Conservation (phyloP, 192 early-diverging fungal genomes). For the Dissophora globulifera region DNA sequence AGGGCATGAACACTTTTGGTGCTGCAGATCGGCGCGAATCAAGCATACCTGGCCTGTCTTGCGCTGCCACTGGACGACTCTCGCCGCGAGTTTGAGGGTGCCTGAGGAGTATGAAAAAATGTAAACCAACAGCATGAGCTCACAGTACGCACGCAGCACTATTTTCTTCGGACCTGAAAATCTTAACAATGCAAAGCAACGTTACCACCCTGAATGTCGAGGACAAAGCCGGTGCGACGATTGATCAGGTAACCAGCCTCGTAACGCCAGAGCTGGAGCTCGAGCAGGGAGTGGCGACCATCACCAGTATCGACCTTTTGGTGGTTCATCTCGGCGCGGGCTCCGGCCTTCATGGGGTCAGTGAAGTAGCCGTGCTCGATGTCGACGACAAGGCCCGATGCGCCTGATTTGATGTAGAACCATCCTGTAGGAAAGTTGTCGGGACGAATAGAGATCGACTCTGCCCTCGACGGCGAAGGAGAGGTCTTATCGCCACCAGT, state of each 20-base stretch:
- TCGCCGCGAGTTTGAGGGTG: constrained; percentile 36
- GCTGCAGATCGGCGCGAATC: too few relatives aligned
- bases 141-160: too few relatives aligned
- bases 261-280: constrained; percentile 56
- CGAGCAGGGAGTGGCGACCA: constrained; percentile 40
- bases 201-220: constrained; percentile 52
- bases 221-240: constrained; percentile 47
- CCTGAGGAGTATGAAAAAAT: constrained; percentile 8
- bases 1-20: too few relatives aligned
- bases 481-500: constrained; percentile 25
- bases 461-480: constrained; percentile 45
- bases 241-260: constrained; percentile 56
- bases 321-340: constrained; percentile 54
- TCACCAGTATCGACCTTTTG: constrained; percentile 50
- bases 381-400: constrained; percentile 50
- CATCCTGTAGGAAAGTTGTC: constrained; percentile 51
- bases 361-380: constrained; percentile 52
- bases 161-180: background rate
- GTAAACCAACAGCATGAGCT: background rate
- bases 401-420: constrained; percentile 53
- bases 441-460: constrained; percentile 48
- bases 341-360: constrained; percentile 52
- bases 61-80: constrained; percentile 48
- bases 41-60: constrained; percentile 31
- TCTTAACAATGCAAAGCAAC: background rate